Conservation (phyloP, 73 alveolate genomes). For the Urostyla sp. region DNA sequence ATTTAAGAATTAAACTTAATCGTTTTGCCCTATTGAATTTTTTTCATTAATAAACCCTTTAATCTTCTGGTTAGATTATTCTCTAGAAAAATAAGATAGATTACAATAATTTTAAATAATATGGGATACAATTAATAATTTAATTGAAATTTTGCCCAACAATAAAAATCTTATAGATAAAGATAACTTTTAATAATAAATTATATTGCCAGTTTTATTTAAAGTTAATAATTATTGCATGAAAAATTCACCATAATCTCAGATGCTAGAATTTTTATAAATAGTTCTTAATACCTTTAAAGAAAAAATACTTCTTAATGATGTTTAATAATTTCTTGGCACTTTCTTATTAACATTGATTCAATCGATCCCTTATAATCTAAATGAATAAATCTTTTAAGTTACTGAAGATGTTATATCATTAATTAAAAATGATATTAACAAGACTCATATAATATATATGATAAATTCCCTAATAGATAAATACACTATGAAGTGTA, state of each 20-base stretch:
- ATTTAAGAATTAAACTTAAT: not conserved
- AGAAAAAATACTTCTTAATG: constrained; percentile 24
- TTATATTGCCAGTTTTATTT: constrained; percentile 52
- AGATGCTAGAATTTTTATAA: constrained; percentile 70
- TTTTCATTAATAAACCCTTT: constrained; percentile 62
- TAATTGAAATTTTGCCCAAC: constrained; percentile 39
- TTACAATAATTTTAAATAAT: constrained; percentile 51
- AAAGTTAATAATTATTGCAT: constrained; percentile 47
- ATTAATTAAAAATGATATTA: not conserved
- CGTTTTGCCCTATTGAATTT: constrained; percentile 46
- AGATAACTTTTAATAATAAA: too few species aligned
- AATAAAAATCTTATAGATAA: constrained; percentile 35
- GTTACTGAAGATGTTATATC: constrained; percentile 52
- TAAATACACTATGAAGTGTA: constrained; percentile 74
- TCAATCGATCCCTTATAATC: constrained; percentile 72
- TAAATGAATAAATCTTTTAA: constrained; percentile 70
- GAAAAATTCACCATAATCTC: constrained; percentile 60
- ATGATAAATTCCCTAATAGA: constrained; percentile 52
- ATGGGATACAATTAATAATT: constrained; percentile 58
- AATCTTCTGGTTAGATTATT: constrained; percentile 69
- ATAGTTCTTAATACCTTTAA: constrained; percentile 1
- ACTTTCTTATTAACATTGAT: constrained; percentile 46
- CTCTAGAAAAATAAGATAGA: constrained; percentile 63
- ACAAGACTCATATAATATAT: constrained; percentile 7
- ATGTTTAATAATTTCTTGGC: constrained; percentile 30